A percentile compares a stretch with the other conserved stretches of the same genome.
Evolutionary conservation across 306 rosid genomes (phyloP).

Genomic region (Fragaria nilgerrensis): DNA sequence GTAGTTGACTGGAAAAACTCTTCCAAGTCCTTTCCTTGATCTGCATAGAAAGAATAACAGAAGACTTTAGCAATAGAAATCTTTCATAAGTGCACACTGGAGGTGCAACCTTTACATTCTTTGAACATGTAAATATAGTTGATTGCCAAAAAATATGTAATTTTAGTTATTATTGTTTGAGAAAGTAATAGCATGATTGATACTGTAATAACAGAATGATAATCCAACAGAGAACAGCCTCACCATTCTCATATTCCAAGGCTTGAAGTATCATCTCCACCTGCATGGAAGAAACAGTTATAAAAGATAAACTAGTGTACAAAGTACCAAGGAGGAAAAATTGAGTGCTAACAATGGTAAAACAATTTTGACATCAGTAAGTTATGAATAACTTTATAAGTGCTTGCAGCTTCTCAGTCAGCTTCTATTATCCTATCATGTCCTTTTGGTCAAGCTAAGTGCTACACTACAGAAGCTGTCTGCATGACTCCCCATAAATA

Average conservation of each 20-base stretch:
- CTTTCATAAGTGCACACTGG: background rate
- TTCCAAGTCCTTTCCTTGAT: slow-evolving; percentile 72
- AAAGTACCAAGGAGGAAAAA: slow-evolving; percentile 3
- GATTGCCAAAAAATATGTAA: background rate
- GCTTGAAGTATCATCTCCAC: slow-evolving; percentile 97
- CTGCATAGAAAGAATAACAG: slow-evolving; percentile 40
- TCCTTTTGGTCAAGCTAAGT: background rate
- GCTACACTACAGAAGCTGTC: background rate
- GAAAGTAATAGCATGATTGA: background rate
- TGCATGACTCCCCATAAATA: background rate
- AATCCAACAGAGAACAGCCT: slow-evolving; percentile 17
- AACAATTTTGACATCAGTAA: background rate
- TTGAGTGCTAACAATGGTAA: background rate
- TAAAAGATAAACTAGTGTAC: slow-evolving; percentile 16
- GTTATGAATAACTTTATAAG: background rate
- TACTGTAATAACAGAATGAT: background rate
- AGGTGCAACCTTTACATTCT: background rate
- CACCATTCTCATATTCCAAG: slow-evolving; percentile 78
- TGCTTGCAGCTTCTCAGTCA: background rate
- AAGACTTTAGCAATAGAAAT: background rate
- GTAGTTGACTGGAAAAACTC: slow-evolving; percentile 90
- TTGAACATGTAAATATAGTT: background rate
- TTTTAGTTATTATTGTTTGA: background rate
- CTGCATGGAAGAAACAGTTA: slow-evolving; percentile 37
- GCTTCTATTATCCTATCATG: background rate